These are phyloP conservation scores for Hysterangium stoloniferum DNA, from an alignment of 768 basidiomycete genomes.

Conservation along the genomic window DNA sequence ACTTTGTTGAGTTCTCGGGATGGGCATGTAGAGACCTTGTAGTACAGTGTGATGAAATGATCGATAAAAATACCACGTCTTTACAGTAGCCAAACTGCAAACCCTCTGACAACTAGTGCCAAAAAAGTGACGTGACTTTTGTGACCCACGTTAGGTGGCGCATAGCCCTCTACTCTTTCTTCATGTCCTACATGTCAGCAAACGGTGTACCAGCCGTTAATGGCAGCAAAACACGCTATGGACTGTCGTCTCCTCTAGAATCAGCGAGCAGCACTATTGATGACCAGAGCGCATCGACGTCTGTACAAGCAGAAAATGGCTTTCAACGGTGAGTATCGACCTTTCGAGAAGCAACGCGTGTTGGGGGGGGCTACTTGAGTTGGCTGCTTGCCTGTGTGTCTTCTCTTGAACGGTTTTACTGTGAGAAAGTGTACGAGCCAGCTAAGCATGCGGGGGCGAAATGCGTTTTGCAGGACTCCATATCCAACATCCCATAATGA, in stretches of 20 bases:
- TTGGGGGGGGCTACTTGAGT: background rate
- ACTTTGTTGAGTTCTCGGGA: background rate
- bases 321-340: conserved; percentile 9
- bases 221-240: conserved; percentile 11
- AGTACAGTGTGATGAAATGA: background rate
- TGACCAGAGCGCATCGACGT: background rate
- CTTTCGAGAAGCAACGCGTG: background rate
- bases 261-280: background rate
- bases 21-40: background rate
- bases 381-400: background rate
- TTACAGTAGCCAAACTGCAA: background rate
- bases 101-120: no score
- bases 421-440: background rate
- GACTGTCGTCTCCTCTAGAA: conserved; percentile 6
- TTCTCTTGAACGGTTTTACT: background rate
- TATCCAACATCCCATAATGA: conserved; percentile 60
- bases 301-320: conserved; percentile 6
- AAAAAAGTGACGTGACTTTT: no score
- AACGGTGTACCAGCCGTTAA: conserved; percentile 7
- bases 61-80: background rate
- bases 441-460: background rate
- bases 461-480: conserved; percentile 26
- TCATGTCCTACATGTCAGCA: conserved; percentile 7
- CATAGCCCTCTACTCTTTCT: background rate
- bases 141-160: background rate